Evolutionary conservation across 306 rosid genomes (phyloP), one percentile per base, ranked within the genome.

Genomic region (Mimosa pudica): DNA sequence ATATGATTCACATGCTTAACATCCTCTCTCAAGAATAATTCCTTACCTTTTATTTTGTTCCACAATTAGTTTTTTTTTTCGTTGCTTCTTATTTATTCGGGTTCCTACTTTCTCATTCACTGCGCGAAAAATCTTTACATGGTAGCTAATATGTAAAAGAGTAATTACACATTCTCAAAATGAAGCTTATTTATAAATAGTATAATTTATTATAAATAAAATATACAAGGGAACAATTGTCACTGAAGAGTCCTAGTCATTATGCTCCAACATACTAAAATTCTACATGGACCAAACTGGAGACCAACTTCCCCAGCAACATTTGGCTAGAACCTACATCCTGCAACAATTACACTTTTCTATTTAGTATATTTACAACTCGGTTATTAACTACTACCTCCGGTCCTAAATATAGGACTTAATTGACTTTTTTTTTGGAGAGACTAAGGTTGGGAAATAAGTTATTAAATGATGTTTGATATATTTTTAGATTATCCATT

Each of bases 301-400:
- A 41, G 57, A 82, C 57, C 33, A 24, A 1, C 54, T 36, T 24
- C 65, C 48, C 17, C 30, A 24, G 13, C 38, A 41, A 30, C 63
- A 70, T 46, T 74, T 2, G 51, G 71, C 33, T 46, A 78, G 45
- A 61, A 69, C 54, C n/a, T 70, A 45, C 61, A 75, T 76, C 84
- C 82, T 79, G 82, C 76, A 71, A 38, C 58, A 71, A 76, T 79
- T 75, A 71, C 73, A 75, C 55, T 48, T 64, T 55, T 9, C 47
- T 44, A 6, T 54, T 73, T 67, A 77, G 62, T 46, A 18, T 41
- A 13, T 77, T 47, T 0, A 55, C 24, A 58, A 57, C 18, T 5
- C 73, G 5, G 42, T 38, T 9, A 24, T 24, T 24, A 24, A 24
- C 30, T 9, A n/a, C n/a, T n/a, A n/a, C n/a, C n/a, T n/a, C n/a